Base-by-base conservation (phyloP, 2,329 filamentous ascomycete genomes). In the Arthrocladium fulminans region DNA sequence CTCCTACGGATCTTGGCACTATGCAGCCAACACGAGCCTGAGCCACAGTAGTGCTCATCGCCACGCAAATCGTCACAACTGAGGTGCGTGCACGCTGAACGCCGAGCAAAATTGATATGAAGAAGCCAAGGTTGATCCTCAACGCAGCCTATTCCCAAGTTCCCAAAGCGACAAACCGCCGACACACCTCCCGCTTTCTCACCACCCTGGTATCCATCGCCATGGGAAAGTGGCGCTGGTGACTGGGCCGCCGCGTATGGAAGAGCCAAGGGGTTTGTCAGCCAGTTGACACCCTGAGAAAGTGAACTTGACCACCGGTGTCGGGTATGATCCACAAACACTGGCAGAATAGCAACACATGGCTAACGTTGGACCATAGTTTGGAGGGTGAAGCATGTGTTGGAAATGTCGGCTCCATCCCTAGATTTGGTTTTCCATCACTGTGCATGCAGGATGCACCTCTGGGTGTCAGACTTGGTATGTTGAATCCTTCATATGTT, bases 231-330 rank as follows among this genome's bases (percentile, higher is more conserved):
- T 54, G 83, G 86, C 15, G 65, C 77, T 5, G 85, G 84, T 9
- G 70, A 77, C 38, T 95, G 88, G 88, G 74, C 77, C 47, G 76
- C 80, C 5, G 87, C 88, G 30, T 89, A 94, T 58, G 70, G 68
- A 17, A 82, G 84, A 65, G 89, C 89, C 1, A 79, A 78, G 56
- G 78, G 74, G 2, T 90, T 95, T 60, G 88, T 96, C 40, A 84
- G 83, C 8, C 81, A 88, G 63, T 69, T 95, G 67, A 94, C 88
- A 0, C 73, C 95, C 81, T 9, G 89, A 96, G 66, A 96, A 95
- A 71, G 88, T 97, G 66, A 97, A 97, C 65, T 65, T 98, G 55
- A 97, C 90, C 2, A 96, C 89, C 0, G 90, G 90, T 65, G 79
- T 84, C 54, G 88, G 80, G 27, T 29, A 29, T 13, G 27, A 29